A percentile compares a stretch with the other conserved stretches of the same genome.
Conservation (phyloP, 805 yeast species). For the Kluyveromyces starmeri region DNA sequence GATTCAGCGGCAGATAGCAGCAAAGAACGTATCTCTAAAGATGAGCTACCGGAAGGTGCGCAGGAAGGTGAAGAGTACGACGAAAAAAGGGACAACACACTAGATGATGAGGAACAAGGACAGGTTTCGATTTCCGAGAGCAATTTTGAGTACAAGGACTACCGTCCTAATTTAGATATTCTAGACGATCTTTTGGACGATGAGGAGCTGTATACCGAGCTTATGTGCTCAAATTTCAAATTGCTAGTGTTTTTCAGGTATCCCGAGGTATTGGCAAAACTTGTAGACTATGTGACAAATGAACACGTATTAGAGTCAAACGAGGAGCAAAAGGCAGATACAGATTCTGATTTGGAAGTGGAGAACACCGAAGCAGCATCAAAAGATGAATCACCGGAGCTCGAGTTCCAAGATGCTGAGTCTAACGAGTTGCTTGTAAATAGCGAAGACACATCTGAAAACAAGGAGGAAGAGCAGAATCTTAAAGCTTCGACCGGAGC, state of each 20-base stretch:
- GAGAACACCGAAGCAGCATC: slow-evolving; percentile 1
- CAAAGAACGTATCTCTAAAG: too few species aligned
- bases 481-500: background rate
- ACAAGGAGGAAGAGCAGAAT: background rate
- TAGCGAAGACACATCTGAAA: too few species aligned
- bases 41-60: slow-evolving; percentile 5
- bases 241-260: slow-evolving; percentile 72
- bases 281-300: slow-evolving; percentile 56
- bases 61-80: slow-evolving; percentile 6
- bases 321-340: slow-evolving; percentile 12
- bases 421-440: background rate
- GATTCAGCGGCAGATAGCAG: slow-evolving; percentile 19
- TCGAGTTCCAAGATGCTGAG: background rate
- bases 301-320: slow-evolving; percentile 28
- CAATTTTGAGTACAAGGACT: slow-evolving; percentile 28
- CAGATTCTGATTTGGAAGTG: background rate
- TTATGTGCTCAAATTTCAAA: slow-evolving; percentile 62
- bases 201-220: slow-evolving; percentile 63
- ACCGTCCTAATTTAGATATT: slow-evolving; percentile 34
- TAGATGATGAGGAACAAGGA: slow-evolving; percentile 21
- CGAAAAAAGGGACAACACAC: slow-evolving; percentile 9
- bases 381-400: background rate
- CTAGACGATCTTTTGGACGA: slow-evolving; percentile 63
- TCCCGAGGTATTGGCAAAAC: slow-evolving; percentile 59
- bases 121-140: slow-evolving; percentile 25